phyloP scores from a whole-genome alignment of 306 rosid genomes.

The Cucumis melo region DNA sequence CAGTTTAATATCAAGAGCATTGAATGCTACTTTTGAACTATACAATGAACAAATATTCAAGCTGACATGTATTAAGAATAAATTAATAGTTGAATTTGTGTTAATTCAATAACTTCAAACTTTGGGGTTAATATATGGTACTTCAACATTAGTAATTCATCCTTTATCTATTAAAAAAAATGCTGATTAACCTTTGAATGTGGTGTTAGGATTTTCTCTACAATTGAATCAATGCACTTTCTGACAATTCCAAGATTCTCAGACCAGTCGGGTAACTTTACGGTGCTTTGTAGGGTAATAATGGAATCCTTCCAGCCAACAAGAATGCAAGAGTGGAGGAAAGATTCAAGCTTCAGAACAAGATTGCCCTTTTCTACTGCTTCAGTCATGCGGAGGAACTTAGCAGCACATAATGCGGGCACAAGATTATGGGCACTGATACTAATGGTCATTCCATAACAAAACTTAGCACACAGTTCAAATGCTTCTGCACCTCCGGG shows the following conservation, averaged over 20 bases:
- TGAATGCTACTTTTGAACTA: background rate
- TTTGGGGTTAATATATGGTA: background rate
- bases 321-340: conserved; percentile 76
- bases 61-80: background rate
- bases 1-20: background rate
- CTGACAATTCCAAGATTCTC: conserved; percentile 85
- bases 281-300: conserved; percentile 50
- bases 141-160: too few species aligned
- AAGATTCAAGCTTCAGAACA: conserved; percentile 68
- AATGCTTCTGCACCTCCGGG: conserved; percentile 91
- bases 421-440: conserved; percentile 80
- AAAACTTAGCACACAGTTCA: conserved; percentile 82
- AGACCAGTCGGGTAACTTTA: conserved; percentile 70
- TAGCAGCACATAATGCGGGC: conserved; percentile 62
- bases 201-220: conserved; percentile 68
- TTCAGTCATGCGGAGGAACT: conserved; percentile 78
- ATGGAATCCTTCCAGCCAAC: conserved; percentile 95
- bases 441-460: conserved; percentile 76
- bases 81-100: background rate
- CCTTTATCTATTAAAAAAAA: too few species aligned
- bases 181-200: conserved; percentile 37
- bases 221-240: conserved; percentile 81
- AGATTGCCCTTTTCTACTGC: conserved; percentile 71
- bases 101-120: background rate
- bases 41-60: background rate